Evolutionary conservation across 179 eudicot genomes (phyloP).

Genomic region (Silene noctiflora): DNA sequence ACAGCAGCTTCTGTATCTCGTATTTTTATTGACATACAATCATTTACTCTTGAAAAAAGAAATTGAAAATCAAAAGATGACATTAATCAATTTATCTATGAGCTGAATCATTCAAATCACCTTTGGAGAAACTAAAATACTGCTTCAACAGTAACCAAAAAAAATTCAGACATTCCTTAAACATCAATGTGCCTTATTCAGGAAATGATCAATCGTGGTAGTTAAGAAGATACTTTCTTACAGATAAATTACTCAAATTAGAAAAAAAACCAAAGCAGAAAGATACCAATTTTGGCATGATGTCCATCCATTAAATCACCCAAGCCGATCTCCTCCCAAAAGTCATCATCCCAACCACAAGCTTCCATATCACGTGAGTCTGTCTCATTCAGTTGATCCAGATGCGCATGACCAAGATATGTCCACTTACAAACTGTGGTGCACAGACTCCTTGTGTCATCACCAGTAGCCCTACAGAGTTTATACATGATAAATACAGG

Average conservation of each 20-base stretch:
- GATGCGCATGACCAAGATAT: slow-evolving; percentile 97
- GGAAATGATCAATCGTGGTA: neutral
- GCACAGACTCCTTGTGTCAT: slow-evolving; percentile 96
- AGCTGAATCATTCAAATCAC: neutral
- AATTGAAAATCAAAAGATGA: neutral
- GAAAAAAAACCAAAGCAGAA: slow-evolving; percentile 13
- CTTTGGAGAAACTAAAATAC: neutral
- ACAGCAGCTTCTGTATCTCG: neutral
- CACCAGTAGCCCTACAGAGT: slow-evolving; percentile 86
- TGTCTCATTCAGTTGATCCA: slow-evolving; percentile 60
- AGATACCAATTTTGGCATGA: slow-evolving; percentile 90
- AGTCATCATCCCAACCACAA: slow-evolving; percentile 98
- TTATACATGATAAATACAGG: neutral
- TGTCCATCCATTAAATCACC: slow-evolving; percentile 92
- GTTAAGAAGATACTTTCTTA: neutral
- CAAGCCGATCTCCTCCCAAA: slow-evolving; percentile 98
- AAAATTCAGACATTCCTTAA: neutral
- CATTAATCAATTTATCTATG: neutral
- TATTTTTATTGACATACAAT: neutral
- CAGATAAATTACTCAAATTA: neutral
- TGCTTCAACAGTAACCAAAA: neutral
- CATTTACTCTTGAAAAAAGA: neutral
- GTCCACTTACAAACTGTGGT: slow-evolving; percentile 99
- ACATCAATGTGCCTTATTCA: neutral
- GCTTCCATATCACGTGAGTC: slow-evolving; percentile 91